These are phyloP conservation scores for Carex cristatella DNA, from an alignment of 176 grass and related monocot genomes.

Conservation along the genomic window DNA sequence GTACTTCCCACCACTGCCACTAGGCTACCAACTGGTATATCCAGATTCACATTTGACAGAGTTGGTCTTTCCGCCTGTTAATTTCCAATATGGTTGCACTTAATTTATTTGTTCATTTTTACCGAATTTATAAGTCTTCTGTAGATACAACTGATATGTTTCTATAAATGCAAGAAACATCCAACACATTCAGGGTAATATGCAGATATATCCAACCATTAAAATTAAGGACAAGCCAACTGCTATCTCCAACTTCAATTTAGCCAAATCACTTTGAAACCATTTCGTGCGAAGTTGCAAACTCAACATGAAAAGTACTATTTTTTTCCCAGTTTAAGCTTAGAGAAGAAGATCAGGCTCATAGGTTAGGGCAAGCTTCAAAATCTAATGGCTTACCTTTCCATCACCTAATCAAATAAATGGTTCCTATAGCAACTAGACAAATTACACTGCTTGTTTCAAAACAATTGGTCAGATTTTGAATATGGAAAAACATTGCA, in stretches of 20 bases:
- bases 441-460: neutral
- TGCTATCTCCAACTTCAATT: neutral
- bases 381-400: neutral
- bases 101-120: neutral
- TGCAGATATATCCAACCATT: neutral
- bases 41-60: constrained; percentile 91
- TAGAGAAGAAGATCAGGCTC: neutral
- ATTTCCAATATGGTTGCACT: constrained; percentile 22
- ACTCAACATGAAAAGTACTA: neutral
- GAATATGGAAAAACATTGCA: neutral
- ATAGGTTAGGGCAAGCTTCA: neutral
- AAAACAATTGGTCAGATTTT: neutral
- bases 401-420: neutral
- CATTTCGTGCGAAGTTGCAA: neutral
- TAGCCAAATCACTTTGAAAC: neutral
- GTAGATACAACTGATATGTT: neutral
- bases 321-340: neutral
- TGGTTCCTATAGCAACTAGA: neutral
- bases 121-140: neutral
- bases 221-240: neutral
- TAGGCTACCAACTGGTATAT: constrained; percentile 84
- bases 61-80: constrained; percentile 72
- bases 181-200: neutral
- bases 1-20: constrained; percentile 96
- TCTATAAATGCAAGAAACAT: neutral